A percentile compares a stretch with the other conserved stretches of the same genome.
phyloP scores from a whole-genome alignment of 148 eudicot genomes.

The Persicaria maculosa region DNA sequence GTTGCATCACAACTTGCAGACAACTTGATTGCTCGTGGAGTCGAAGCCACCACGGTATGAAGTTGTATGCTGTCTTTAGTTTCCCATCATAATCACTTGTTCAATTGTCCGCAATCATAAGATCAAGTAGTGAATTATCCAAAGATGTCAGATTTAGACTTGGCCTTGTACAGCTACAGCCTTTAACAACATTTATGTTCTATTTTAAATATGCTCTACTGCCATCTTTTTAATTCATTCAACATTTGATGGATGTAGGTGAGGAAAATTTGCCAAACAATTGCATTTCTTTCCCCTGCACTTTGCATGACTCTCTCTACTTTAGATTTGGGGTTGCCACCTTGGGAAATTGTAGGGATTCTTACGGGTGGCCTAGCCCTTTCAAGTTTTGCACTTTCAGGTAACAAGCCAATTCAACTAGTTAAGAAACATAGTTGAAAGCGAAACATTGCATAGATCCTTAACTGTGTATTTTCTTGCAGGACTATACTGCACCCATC shows the following conservation, averaged over 20 bases:
- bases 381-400: slow-evolving; percentile 97
- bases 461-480: slow-evolving; percentile 16
- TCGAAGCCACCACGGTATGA: slow-evolving; percentile 76
- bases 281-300: slow-evolving; percentile 89
- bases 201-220: slow-evolving; percentile 1
- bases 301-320: slow-evolving; percentile 89
- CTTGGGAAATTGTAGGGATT: slow-evolving; percentile 76
- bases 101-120: not conserved
- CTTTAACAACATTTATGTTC: not conserved
- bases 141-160: not conserved
- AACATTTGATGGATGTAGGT: slow-evolving; percentile 39
- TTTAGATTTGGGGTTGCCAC: slow-evolving; percentile 72
- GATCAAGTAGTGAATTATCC: not conserved
- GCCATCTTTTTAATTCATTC: not conserved
- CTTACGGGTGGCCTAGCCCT: slow-evolving; percentile 89
- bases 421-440: not conserved
- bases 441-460: not conserved
- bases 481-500: slow-evolving; percentile 98
- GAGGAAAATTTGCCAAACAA: slow-evolving; percentile 86
- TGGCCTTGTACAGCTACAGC: not conserved
- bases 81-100: not conserved
- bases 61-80: not conserved
- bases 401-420: slow-evolving; percentile 21
- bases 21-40: slow-evolving; percentile 63
- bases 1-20: slow-evolving; percentile 91